phyloP scores from a whole-genome alignment of 441 rosid genomes.

The Gossypium davidsonii region DNA sequence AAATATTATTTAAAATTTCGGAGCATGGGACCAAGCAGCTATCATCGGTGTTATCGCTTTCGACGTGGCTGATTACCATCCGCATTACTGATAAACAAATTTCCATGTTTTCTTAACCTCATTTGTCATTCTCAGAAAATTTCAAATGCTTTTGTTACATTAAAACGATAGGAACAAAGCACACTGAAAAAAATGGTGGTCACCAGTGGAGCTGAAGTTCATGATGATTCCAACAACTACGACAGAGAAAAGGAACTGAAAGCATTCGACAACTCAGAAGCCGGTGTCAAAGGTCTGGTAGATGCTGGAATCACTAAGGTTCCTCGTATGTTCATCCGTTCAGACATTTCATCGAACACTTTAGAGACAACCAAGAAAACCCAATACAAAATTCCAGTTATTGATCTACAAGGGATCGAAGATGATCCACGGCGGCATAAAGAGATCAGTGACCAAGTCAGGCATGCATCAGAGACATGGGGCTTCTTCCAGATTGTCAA shows the following conservation, averaged over 20 bases:
- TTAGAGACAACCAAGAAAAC: neutral
- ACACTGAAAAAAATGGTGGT: neutral
- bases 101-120: neutral
- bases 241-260: slow-evolving; percentile 32
- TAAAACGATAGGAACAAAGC: neutral
- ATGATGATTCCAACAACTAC: neutral
- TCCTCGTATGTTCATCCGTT: slow-evolving; percentile 23
- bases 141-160: neutral
- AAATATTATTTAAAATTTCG: neutral
- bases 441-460: slow-evolving; percentile 21
- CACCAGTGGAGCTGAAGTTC: neutral
- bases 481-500: slow-evolving; percentile 52
- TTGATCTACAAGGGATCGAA: slow-evolving; percentile 22
- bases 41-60: neutral
- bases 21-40: neutral
- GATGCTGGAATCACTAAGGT: slow-evolving; percentile 28
- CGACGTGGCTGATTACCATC: neutral
- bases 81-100: neutral
- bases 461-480: slow-evolving; percentile 33
- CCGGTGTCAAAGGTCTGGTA: slow-evolving; percentile 43
- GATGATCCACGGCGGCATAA: slow-evolving; percentile 1
- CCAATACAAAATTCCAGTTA: slow-evolving; percentile 22
- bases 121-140: neutral
- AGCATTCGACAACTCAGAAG: slow-evolving; percentile 38
- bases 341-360: neutral